Base-by-base conservation (phyloP, 371 early-diverging fungal species). In the Batkoa obscura region DNA sequence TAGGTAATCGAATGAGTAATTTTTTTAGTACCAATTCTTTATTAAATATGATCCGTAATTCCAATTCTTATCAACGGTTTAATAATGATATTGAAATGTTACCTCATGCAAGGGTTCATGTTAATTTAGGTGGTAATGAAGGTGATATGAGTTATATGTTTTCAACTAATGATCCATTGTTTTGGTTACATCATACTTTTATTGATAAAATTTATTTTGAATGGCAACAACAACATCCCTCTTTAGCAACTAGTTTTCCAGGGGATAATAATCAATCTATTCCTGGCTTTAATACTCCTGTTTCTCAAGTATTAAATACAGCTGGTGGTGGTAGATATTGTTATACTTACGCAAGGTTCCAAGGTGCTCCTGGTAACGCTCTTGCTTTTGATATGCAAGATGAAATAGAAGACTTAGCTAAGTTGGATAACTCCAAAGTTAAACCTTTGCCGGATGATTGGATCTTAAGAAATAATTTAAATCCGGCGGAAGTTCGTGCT, bases 101-200 rank as follows among this genome's bases (percentile, higher is more conserved):
- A 43, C 72, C 74, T 12, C 75, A 78, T 62, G 64, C 64, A 15
- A 9, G 59, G 5, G 68, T 78, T 10, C 78, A 78, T 66, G 13
- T 38, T n/a, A 57, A 57, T 31, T 49, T 78, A 34, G 71, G 73
- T 23, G 75, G 75, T 3, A 72, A 74, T 50, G 5, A 31, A 9
- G 50, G 50, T 33, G 60, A 66, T 51, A 68, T 71, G 65, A 58
- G 61, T 12, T 61, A 60, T 43, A 66, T 71, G 69, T 42, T 32
- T 32, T 59, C 57, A 32, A n/a, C 73, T 43, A 74, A 56, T 36
- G 53, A 53, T 49, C 61, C 61, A 1, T 17, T 60, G 2, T 60
- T 60, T 37, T 60, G 61, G 61, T 32, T 60, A 15, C 62, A 65
- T 49, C 65, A 65, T 45, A 58, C 58, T 8, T 60, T 55, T 30